Percentiles rank a stretch among this genome's conserved stretches.
phyloP scores from a whole-genome alignment of 108 stramenopile species.

The Skeletonema grethae region DNA sequence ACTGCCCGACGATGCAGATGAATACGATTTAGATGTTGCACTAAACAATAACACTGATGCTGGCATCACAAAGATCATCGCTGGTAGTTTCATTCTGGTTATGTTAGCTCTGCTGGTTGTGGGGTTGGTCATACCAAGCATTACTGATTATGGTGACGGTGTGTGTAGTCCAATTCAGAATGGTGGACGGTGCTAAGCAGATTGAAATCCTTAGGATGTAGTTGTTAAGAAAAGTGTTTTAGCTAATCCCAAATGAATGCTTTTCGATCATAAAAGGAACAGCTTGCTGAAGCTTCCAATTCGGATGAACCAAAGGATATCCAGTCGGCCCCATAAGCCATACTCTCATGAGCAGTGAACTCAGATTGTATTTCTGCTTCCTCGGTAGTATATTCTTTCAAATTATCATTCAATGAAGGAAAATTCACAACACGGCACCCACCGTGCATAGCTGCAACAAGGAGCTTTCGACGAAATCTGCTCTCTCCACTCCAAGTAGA shows the following conservation, averaged over 20 bases:
- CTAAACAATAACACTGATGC: constrained; percentile 77
- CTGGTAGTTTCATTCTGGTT: constrained; percentile 81
- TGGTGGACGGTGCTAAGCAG: constrained; percentile 78
- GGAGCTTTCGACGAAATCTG: constrained; percentile 25
- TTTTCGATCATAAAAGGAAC: constrained; percentile 84
- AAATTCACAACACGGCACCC: constrained; percentile 72
- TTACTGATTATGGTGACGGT: constrained; percentile 79
- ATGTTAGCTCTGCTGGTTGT: constrained; percentile 73
- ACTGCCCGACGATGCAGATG: constrained; percentile 80
- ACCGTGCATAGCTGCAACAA: constrained; percentile 88
- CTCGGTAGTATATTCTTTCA: constrained; percentile 9
- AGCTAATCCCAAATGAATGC: constrained; percentile 59
- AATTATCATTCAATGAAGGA: constrained; percentile 12
- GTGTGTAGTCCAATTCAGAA: constrained; percentile 83
- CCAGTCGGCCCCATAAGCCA: constrained; percentile 93
- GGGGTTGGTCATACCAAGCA: constrained; percentile 70
- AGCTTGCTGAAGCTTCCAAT: constrained; percentile 71
- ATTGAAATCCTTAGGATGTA: neutral
- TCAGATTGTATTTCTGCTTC: constrained; percentile 30
- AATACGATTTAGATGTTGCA: constrained; percentile 85
- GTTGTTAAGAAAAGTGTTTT: constrained; percentile 3
- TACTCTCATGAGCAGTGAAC: constrained; percentile 78
- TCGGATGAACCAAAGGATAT: constrained; percentile 29
- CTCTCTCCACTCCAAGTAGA: constrained; percentile 16
- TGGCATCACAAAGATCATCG: constrained; percentile 84